phyloP scores from a whole-genome alignment of 805 yeast genomes.

The Metschnikowia hibisci region DNA sequence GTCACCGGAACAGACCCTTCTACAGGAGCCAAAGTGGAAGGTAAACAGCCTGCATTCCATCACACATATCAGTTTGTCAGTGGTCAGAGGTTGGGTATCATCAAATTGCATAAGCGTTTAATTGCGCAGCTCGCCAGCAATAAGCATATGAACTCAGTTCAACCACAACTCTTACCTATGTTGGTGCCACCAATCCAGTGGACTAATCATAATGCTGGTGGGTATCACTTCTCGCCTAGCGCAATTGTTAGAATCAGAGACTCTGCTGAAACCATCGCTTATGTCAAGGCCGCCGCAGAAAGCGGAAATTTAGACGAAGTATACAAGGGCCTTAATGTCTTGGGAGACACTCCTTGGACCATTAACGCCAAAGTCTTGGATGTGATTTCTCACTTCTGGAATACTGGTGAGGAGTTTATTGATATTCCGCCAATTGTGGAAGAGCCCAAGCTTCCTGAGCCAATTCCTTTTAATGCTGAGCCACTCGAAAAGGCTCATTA shows the following conservation, averaged over 20 bases:
- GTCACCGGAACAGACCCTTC: conserved; percentile 81
- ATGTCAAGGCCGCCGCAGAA: conserved; percentile 78
- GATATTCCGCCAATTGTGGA: conserved; percentile 56
- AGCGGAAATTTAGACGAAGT: conserved; percentile 61
- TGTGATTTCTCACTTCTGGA: conserved; percentile 79
- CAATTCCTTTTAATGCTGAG: conserved; percentile 64
- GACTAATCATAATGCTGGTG: conserved; percentile 80
- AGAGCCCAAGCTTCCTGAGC: conserved; percentile 43
- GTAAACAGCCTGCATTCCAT: conserved; percentile 83
- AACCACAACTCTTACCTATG: conserved; percentile 92
- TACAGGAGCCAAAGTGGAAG: conserved; percentile 61
- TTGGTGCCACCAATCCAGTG: conserved; percentile 85
- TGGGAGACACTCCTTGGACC: conserved; percentile 88
- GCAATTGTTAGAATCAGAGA: conserved; percentile 72
- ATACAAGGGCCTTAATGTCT: conserved; percentile 53
- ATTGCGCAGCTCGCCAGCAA: conserved; percentile 66
- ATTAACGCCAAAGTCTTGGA: conserved; percentile 69
- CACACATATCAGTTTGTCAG: conserved; percentile 80
- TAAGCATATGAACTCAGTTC: conserved; percentile 57
- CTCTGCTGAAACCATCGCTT: conserved; percentile 86
- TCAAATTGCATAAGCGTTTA: conserved; percentile 69
- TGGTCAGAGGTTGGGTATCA: conserved; percentile 78
- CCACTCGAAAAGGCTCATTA: conserved; percentile 69
- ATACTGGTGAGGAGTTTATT: conserved; percentile 70
- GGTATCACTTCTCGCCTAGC: conserved; percentile 64